These are phyloP conservation scores for Pseudoneurospora amorphoporcata DNA, from an alignment of 495 filamentous ascomycete genomes.

Conservation along the genomic window DNA sequence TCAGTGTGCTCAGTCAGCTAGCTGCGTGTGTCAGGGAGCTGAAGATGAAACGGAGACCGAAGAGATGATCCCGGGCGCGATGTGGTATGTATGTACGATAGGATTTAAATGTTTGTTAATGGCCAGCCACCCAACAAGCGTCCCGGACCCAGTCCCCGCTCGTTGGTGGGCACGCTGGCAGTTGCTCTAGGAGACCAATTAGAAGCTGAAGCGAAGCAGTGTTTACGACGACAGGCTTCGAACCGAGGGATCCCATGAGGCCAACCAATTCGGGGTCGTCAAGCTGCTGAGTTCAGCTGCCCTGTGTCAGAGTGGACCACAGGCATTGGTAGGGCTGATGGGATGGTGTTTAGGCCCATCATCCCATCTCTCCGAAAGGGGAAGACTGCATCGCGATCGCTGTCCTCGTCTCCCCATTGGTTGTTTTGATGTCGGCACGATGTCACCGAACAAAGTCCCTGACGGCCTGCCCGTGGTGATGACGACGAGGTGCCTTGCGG, in stretches of 20 bases:
- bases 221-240: background rate
- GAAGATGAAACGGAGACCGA: background rate
- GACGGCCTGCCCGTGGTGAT: background rate
- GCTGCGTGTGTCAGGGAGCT: background rate
- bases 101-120: background rate
- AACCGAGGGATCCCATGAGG: background rate
- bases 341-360: background rate
- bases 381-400: background rate
- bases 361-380: background rate
- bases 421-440: background rate
- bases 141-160: background rate
- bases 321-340: constrained; percentile 4
- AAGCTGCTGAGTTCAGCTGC: background rate
- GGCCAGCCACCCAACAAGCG: background rate
- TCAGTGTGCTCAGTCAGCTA: background rate
- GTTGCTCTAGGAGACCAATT: background rate
- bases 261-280: background rate
- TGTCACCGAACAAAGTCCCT: background rate
- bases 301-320: background rate
- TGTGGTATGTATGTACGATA: background rate
- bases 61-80: background rate
- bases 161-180: background rate
- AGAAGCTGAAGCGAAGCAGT: background rate
- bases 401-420: background rate
- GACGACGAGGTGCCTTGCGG: background rate